Evolutionary conservation across 805 yeast species (phyloP), one percentile per base, ranked within the genome.

Genomic region (Spathaspora boniae): DNA sequence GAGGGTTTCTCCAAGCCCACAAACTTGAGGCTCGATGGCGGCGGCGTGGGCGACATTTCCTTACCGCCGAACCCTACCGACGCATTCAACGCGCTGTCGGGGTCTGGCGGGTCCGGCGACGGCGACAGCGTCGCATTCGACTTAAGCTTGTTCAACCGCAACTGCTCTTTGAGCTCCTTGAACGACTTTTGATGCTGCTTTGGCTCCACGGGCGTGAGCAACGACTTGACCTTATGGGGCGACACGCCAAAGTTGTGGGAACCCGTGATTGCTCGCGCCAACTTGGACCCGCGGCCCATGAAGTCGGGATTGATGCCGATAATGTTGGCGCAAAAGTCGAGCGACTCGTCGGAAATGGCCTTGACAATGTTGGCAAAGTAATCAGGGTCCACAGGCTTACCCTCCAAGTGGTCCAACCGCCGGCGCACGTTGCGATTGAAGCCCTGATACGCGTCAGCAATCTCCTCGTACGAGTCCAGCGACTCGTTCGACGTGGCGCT

Each of bases 201-300:
- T n/a, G 33, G 41, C 29, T 33, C 33, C 1, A 57, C 43, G 3
- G 70, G 70, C 4, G 46, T 55, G 26, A 68, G 47, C 36, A 68
- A 39, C 4, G 71, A 65, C 44, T 65, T 67, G n/a, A 72, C 65
- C 36, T 64, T 64, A 46, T 55, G 62, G 2, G 70, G 68, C 11
- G 58, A 56, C 8, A 52, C 45, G 0, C 70, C 72, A 45, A 65
- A 65, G 4, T 53, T 46, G 32, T 53, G 65, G 3, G 70, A 63
- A 3, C 73, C 73, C 1, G 73, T 68, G 21, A 68, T 61, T 9
- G 54, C 60, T 9, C 65, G 44, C 0, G 72, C 72, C 38, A 67
- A 50, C 40, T 59, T 57, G 12, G 73, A 67, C 4, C 72, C 72
- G 31, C 58, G 48, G 4, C 72, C 70, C 19, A 48, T 47, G 42